Base-by-base conservation (phyloP, 139 green algal genomes). In the Deuterostichococcus epilithicus region DNA sequence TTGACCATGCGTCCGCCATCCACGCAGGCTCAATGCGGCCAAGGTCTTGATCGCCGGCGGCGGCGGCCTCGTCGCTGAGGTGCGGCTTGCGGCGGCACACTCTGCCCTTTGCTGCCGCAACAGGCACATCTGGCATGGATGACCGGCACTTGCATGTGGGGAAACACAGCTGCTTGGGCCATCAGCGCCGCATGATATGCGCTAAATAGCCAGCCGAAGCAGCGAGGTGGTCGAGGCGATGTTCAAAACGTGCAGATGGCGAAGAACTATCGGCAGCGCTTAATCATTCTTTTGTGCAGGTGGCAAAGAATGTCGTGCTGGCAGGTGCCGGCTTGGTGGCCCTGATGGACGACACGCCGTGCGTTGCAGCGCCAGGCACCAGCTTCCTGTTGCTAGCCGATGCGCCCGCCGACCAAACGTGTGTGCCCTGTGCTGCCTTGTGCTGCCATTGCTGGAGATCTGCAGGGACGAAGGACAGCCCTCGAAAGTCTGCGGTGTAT, bases 291-390 rank as follows among this genome's bases (percentile, higher is more conserved):
- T n/a, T 76, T 33, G 37, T 45, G 28, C 86, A 97, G 93, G 82
- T 95, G 1, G 93, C 91, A 32, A 98, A 98, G 80, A 98, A 98
- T 81, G 82, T 98, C 15, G 91, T 91, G 32, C 83, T 98, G 38
- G 94, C 94, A 23, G 94, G 94, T 23, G 85, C 97, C 4, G 94
- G 94, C 0, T 83, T 76, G 0, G 77, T 97, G 25, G 83, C 78
- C 0, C 70, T 97, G 0, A 39, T 87, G 32, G 91, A 95, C 35
- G 83, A 91, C 77, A 84, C 81, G 0, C 82, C 88, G 26, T 73
- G 59, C 45, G 70, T 68, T 1, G 63, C 58, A 36, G 78, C 60
- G 0, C 60, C 80, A 0, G 68, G 75, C 23, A 79, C 82, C 26
- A 96, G 94, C 81, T 97, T 97, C 78, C 86, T 97, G 15, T 73